These are phyloP conservation scores for Stenocarpella maydis DNA, from an alignment of 2,329 filamentous ascomycete genomes.

Conservation along the genomic window DNA sequence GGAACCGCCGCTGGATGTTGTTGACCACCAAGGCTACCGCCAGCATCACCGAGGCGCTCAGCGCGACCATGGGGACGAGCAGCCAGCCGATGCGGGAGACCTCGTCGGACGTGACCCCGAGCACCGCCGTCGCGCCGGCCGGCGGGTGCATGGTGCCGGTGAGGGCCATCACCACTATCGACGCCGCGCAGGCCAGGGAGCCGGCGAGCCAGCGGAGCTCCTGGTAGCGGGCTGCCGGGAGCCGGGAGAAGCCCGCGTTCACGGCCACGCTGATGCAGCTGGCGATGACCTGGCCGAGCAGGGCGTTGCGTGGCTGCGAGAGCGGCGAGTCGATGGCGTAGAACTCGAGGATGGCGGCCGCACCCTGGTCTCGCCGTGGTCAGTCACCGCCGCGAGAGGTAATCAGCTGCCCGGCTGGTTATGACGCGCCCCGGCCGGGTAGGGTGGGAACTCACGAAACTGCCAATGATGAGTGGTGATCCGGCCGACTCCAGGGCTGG, in stretches of 20 bases:
- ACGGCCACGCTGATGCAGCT: constrained; percentile 68
- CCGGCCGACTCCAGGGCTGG: constrained; percentile 60
- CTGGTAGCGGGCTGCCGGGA: constrained; percentile 49
- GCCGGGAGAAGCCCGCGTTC: constrained; percentile 70
- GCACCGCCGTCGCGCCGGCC: constrained; percentile 75
- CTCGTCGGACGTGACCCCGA: constrained; percentile 68
- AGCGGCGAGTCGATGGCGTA: constrained; percentile 76
- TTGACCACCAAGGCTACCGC: constrained; percentile 70
- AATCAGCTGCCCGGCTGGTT: background rate
- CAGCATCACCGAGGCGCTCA: constrained; percentile 70
- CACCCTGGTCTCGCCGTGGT: constrained; percentile 59
- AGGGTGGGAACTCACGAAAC: constrained; percentile 64
- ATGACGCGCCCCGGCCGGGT: background rate
- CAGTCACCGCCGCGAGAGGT: constrained; percentile 3
- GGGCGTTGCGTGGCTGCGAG: constrained; percentile 74
- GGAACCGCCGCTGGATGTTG: constrained; percentile 73
- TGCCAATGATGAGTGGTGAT: constrained; percentile 70
- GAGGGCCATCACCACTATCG: constrained; percentile 71
- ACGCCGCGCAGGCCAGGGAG: constrained; percentile 69
- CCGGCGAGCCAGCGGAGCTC: constrained; percentile 70
- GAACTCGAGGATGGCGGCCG: constrained; percentile 79
- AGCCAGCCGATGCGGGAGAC: constrained; percentile 72
- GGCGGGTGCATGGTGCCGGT: constrained; percentile 79
- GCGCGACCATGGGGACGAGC: constrained; percentile 67
- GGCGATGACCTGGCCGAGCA: constrained; percentile 72